Evolutionary conservation across 108 stramenopile genomes (phyloP), one percentile per base, ranked within the genome.

Genomic region (Fragilaria radians): DNA sequence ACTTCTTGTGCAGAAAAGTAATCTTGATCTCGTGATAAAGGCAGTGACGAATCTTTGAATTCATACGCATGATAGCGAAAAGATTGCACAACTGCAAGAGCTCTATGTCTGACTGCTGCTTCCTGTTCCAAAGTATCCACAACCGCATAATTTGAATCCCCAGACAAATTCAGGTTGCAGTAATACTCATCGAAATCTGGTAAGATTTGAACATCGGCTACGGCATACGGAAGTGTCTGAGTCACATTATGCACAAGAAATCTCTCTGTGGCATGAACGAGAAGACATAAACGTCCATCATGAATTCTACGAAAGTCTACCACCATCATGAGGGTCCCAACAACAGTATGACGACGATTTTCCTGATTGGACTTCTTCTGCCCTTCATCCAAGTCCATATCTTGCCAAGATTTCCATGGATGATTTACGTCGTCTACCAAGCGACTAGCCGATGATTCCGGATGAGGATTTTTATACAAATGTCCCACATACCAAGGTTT

Each of bases 181-280:
- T 70, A 68, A 3, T 81, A 25, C 62, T 88, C 81, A 62, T 84
- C 88, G 30, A 61, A 50, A 55, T 89, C 88, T 11, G 85, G 81
- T 33, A 89, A 32, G 36, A 89, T 48, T 51, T 82, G 84, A 0
- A 81, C 85, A 59, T 83, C 63, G 0, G 78, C 88, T 55, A 89
- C 68, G 9, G 61, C 48, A 55, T 85, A 89, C 0, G 88, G 88
- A 24, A 69, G 32, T 7, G 68, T 63, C 52, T 80, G 80, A 25
- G 65, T 22, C 9, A 81, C 62, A 26, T 84, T 53, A 4, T 70
- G 63, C 3, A 89, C 81, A 1, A 84, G 82, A 65, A 89, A 89
- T 0, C 82, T 74, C 46, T 89, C 88, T 50, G 83, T 11, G 4
- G 80, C 84, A 52, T 89, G 82, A 21, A 84, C 81, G 23, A 89